phyloP scores from a whole-genome alignment of 2,329 filamentous ascomycete genomes.

The Alternaria arbusti region DNA sequence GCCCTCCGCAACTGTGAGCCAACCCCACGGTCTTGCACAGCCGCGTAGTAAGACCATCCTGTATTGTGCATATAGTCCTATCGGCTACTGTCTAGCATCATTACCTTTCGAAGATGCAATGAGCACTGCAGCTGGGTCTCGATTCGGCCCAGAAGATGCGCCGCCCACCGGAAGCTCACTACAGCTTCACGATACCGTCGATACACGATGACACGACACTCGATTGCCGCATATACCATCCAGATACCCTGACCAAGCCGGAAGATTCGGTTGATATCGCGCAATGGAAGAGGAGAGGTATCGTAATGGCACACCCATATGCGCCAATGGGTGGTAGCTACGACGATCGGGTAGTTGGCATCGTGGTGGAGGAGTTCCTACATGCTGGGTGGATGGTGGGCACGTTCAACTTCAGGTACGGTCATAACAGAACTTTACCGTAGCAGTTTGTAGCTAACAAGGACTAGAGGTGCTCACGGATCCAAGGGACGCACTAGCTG shows the following conservation, averaged over 20 bases:
- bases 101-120: constrained; percentile 28
- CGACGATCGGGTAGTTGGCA: constrained; percentile 80
- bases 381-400: constrained; percentile 74
- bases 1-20: neutral
- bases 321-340: constrained; percentile 84
- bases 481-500: constrained; percentile 84
- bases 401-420: constrained; percentile 90
- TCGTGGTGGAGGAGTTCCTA: constrained; percentile 69
- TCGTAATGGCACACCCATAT: constrained; percentile 88
- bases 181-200: constrained; percentile 80
- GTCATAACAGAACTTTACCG: neutral
- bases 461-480: constrained; percentile 71
- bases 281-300: constrained; percentile 55
- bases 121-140: constrained; percentile 28
- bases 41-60: neutral
- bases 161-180: constrained; percentile 42
- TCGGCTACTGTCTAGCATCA: neutral
- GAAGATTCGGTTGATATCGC: neutral
- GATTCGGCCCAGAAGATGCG: constrained; percentile 32
- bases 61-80: neutral
- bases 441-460: neutral
- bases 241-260: constrained; percentile 31
- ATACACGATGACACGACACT: constrained; percentile 78
- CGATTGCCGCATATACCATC: constrained; percentile 82
- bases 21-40: constrained; percentile 5